Evolutionary conservation across 2,329 filamentous ascomycete genomes (phyloP).

Genomic region (Hymenoscyphus occultus): DNA sequence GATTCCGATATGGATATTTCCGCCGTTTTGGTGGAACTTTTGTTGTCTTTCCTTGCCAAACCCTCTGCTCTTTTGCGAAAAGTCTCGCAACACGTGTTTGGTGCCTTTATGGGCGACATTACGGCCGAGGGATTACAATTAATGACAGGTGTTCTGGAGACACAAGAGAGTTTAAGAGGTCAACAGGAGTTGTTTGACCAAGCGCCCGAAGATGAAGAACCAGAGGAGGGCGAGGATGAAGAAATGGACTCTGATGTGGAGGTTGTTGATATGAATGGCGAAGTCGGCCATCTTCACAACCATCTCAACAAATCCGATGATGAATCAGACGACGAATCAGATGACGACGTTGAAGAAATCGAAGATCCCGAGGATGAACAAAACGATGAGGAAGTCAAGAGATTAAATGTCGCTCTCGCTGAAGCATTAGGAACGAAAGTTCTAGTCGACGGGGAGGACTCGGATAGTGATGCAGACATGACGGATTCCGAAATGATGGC

Average conservation of each 20-base stretch:
- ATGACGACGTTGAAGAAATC: conserved; percentile 39
- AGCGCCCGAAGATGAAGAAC: conserved; percentile 56
- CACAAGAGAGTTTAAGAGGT: conserved; percentile 77
- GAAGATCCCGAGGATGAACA: conserved; percentile 35
- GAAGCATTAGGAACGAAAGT: conserved; percentile 69
- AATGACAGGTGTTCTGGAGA: conserved; percentile 65
- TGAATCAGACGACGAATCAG: conserved; percentile 38
- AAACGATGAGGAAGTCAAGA: conserved; percentile 40
- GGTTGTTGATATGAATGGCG: conserved; percentile 46
- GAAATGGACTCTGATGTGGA: conserved; percentile 48
- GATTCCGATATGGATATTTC: conserved; percentile 56
- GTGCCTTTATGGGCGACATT: conserved; percentile 73
- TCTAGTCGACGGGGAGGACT: conserved; percentile 56
- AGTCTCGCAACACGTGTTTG: conserved; percentile 84
- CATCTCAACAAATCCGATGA: conserved; percentile 41
- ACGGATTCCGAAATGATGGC: conserved; percentile 94
- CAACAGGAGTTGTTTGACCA: conserved; percentile 83
- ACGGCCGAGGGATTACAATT: conserved; percentile 68
- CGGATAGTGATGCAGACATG: conserved; percentile 75
- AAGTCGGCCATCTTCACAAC: conserved; percentile 40
- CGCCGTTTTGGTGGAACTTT: conserved; percentile 77
- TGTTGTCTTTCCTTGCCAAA: conserved; percentile 85
- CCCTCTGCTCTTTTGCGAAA: conserved; percentile 82
- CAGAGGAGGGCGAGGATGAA: conserved; percentile 41
- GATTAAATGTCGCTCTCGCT: conserved; percentile 69